phyloP scores from a whole-genome alignment of 176 grass and related monocot species.

The Hordeum vulgare region MorexV3_pseudomolecules_assembly NC_058520.1:507233110-507233609 shows the following conservation, averaged over 20 bases:
- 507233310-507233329: background rate
- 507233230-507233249: background rate
- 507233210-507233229: background rate
- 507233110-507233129: conserved; percentile 99
- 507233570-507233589: conserved; percentile 74
- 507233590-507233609: conserved; percentile 17
- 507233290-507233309: background rate
- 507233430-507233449: background rate
- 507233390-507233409: conserved; percentile 5
- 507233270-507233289: background rate
- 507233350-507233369: background rate
- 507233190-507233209: conserved; percentile 39
- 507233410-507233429: background rate
- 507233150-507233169: conserved; percentile 94
- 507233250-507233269: background rate
- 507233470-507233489: conserved; percentile 34
- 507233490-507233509: conserved; percentile 96
- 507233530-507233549: conserved; percentile 85
- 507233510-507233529: conserved; percentile 89
- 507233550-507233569: conserved; percentile 98
- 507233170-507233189: conserved; percentile 99
- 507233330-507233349: background rate
- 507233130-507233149: conserved; percentile 94
- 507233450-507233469: background rate
- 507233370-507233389: background rate